Evolutionary conservation across 306 rosid genomes (phyloP).

Genomic region (Trifolium pratense): DNA sequence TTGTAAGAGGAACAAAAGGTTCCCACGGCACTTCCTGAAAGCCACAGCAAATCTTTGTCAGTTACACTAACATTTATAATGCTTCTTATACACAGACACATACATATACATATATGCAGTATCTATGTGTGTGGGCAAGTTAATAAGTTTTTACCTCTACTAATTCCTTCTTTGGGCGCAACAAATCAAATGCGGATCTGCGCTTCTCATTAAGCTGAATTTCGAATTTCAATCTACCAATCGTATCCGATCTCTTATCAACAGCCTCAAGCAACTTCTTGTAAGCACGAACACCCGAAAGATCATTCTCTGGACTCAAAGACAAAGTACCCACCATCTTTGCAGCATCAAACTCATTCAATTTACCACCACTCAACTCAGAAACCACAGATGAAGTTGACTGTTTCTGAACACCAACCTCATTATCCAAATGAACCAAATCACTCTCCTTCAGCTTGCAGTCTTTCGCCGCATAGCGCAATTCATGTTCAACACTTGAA

Average conservation of each 20-base stretch:
- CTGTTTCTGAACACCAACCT: constrained; percentile 47
- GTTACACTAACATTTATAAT: constrained; percentile 25
- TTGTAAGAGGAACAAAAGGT: constrained; percentile 69
- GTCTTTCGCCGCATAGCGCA: constrained; percentile 37
- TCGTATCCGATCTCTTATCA: constrained; percentile 39
- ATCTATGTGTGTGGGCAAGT: background rate
- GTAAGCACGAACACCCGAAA: constrained; percentile 51
- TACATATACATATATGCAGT: background rate
- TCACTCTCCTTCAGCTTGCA: constrained; percentile 41
- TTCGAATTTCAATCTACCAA: constrained; percentile 53
- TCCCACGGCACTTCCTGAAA: constrained; percentile 62
- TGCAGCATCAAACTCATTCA: constrained; percentile 51
- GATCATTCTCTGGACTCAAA: constrained; percentile 36
- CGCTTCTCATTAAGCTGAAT: constrained; percentile 60
- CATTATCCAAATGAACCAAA: constrained; percentile 47
- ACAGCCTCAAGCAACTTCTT: constrained; percentile 63
- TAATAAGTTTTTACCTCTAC: constrained; percentile 57
- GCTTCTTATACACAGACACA: background rate
- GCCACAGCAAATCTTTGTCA: constrained; percentile 26
- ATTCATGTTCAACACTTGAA: constrained; percentile 59
- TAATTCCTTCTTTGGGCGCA: constrained; percentile 57
- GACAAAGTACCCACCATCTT: constrained; percentile 51
- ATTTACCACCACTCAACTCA: constrained; percentile 47
- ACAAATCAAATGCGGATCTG: constrained; percentile 17
- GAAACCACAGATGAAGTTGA: constrained; percentile 57